Conservation (phyloP, 768 basidiomycete genomes). For the Vararia minispora region DNA sequence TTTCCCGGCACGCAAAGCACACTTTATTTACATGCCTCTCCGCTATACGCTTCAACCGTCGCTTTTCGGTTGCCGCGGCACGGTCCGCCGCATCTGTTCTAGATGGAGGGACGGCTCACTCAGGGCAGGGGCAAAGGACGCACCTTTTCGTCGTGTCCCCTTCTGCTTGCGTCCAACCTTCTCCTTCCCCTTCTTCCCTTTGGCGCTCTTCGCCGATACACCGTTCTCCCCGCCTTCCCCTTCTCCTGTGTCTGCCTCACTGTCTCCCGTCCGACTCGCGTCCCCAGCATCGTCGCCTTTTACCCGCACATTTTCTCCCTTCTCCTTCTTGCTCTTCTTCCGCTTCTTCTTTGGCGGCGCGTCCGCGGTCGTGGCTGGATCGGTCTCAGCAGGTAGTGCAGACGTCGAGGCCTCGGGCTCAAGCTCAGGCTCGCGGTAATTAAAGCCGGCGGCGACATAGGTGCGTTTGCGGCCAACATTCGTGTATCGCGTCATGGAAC, state of each 20-base stretch:
- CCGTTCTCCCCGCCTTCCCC: slow-evolving; percentile 12
- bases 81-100: slow-evolving; percentile 16
- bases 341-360: slow-evolving; percentile 44
- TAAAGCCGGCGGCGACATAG: slow-evolving; percentile 54
- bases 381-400: slow-evolving; percentile 1
- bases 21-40: slow-evolving; percentile 47
- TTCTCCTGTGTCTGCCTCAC: slow-evolving; percentile 7
- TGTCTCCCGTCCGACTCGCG: slow-evolving; percentile 2
- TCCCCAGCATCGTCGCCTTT: neutral
- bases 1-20: slow-evolving; percentile 81
- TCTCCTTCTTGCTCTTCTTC: slow-evolving; percentile 41
- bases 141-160: slow-evolving; percentile 17
- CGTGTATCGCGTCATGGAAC: slow-evolving; percentile 63
- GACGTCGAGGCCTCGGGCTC: slow-evolving; percentile 9
- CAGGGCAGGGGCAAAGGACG: slow-evolving; percentile 5
- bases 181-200: slow-evolving; percentile 20
- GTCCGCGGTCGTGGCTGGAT: slow-evolving; percentile 5
- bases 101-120: neutral
- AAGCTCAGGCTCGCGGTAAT: slow-evolving; percentile 15
- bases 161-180: slow-evolving; percentile 19
- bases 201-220: slow-evolving; percentile 17
- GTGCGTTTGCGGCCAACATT: slow-evolving; percentile 67
- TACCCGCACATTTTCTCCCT: slow-evolving; percentile 19
- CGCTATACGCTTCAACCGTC: slow-evolving; percentile 53
- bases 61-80: slow-evolving; percentile 35